These are phyloP conservation scores for Backusella parvicylindrica DNA, from an alignment of 192 early-diverging fungal species.

Conservation along the genomic window DNA sequence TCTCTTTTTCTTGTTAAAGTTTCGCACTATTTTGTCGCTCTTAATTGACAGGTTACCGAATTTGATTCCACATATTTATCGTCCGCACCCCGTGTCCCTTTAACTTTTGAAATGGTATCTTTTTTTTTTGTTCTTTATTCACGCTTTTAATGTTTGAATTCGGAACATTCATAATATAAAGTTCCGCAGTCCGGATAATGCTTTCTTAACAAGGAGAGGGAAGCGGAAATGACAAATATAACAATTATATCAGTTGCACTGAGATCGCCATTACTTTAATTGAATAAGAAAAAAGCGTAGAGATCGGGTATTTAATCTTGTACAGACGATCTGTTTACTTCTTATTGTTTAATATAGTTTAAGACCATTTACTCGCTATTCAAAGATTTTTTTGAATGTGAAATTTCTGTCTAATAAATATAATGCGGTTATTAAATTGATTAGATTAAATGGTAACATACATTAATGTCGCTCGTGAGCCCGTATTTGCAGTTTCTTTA, in stretches of 20 bases:
- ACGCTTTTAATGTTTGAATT: background rate
- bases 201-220: background rate
- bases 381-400: background rate
- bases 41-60: conserved; percentile 19
- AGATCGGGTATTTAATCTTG: background rate
- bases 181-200: background rate
- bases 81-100: background rate
- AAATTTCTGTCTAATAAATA: background rate
- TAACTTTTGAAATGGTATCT: background rate
- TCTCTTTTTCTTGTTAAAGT: background rate
- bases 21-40: conserved; percentile 2
- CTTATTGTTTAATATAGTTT: background rate
- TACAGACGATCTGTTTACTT: background rate
- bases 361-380: background rate
- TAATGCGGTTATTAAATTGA: background rate
- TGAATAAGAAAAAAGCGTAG: background rate
- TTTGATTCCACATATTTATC: background rate
- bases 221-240: background rate
- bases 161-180: background rate
- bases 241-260: background rate
- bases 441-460: background rate
- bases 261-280: background rate
- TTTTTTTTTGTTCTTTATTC: background rate
- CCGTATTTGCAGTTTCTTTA: background rate
- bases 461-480: background rate